Conservation (phyloP, 129 eudicot genomes). For the Flaveria ramosissima region DNA sequence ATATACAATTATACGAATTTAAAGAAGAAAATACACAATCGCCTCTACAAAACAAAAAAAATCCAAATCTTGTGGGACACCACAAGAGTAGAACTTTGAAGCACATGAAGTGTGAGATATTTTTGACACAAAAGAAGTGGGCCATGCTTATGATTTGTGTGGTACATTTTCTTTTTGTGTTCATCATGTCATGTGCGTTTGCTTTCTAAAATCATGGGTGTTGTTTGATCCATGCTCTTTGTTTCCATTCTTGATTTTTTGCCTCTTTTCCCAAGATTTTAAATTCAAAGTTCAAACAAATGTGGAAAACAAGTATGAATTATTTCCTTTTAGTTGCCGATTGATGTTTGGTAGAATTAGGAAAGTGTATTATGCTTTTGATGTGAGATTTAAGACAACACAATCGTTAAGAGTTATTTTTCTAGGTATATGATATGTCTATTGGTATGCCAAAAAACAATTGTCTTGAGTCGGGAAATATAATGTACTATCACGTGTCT, state of each 20-base stretch:
- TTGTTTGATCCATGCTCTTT: slow-evolving; percentile 7
- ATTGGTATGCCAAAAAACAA: too few species aligned
- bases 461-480: too few species aligned
- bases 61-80: slow-evolving; percentile 30
- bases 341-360: not conserved
- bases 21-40: too few species aligned
- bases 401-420: too few species aligned
- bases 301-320: not conserved
- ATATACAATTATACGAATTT: too few species aligned
- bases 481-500: too few species aligned
- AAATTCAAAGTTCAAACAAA: not conserved
- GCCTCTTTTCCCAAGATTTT: slow-evolving; percentile 4
- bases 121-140: slow-evolving; percentile 15
- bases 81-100: not conserved
- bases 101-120: not conserved
- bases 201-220: not conserved
- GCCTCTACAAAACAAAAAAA: slow-evolving; percentile 42
- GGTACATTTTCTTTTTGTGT: slow-evolving; percentile 29
- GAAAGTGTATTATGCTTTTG: not conserved
- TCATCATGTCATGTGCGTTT: slow-evolving; percentile 5
- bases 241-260: not conserved
- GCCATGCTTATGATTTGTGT: slow-evolving; percentile 22
- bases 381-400: not conserved
- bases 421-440: too few species aligned
- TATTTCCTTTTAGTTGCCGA: not conserved